Evolutionary conservation across 2,329 filamentous ascomycete genomes (phyloP), one percentile per base, ranked within the genome.

Genomic region (Colletotrichum abscissum): DNA sequence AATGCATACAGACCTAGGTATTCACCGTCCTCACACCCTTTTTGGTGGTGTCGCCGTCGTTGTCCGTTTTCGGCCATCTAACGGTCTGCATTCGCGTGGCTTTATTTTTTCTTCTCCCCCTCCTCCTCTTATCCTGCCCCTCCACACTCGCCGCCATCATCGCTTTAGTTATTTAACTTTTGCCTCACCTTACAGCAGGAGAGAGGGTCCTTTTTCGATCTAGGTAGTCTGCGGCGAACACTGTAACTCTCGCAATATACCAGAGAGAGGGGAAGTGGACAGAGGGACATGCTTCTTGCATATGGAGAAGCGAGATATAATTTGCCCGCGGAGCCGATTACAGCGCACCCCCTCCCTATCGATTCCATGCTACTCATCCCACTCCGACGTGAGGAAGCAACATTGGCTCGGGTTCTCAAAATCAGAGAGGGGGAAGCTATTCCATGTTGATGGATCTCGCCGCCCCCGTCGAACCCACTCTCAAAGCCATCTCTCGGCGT

Each of bases 201-300:
- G 57, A 38, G 59, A 58, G 30, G 55, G 42, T 75, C 69, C 74
- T 77, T 73, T 77, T 76, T 73, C 74, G 71, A 76, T 75, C 66
- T 73, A 72, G 62, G 62, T 24, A 58, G 22, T 35, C 42, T 26
- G 16, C 22, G 46, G 33, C 28, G 35, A 14, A 19, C n/a, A 42
- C 46, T 62, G 52, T 49, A 66, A 35, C 57, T 49, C 49, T 57
- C 56, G 30, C 54, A 67, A 67, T 56, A n/a, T 38, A 38, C 54
- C 24, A 57, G 16, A 56, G 30, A 55, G 58, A 58, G 69, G 59
- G 58, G 63, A 54, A 58, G 46, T 28, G 42, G 42, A 33, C 30
- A 59, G 38, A 63, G 12, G 58, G 42, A 69, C 59, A 64, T 59
- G 19, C 33, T 26, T 64, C 54, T 59, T 35, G 54, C 66, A 64